A percentile compares a stretch with the other conserved stretches of the same genome.
phyloP scores from a whole-genome alignment of 495 filamentous ascomycete genomes.

The Aspergillus nidulans region DNA sequence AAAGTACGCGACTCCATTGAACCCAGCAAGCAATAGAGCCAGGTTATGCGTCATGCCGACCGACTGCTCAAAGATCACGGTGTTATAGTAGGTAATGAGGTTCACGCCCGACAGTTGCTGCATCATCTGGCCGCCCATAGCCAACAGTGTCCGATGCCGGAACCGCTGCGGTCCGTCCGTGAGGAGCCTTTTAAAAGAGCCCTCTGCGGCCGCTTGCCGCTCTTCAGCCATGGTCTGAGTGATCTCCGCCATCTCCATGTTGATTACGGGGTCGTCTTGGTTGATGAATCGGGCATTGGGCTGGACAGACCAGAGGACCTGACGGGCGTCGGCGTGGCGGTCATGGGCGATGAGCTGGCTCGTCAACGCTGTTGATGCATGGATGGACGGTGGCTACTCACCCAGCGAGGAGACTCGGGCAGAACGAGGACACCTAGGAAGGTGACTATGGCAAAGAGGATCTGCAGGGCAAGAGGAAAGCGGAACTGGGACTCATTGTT shows the following conservation, averaged over 20 bases:
- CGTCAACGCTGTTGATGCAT: background rate
- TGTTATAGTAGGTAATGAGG: slow-evolving; percentile 39
- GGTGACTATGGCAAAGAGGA: slow-evolving; percentile 51
- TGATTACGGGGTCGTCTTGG: slow-evolving; percentile 23
- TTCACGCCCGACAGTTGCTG: slow-evolving; percentile 46
- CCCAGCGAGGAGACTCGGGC: slow-evolving; percentile 51
- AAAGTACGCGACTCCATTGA: slow-evolving; percentile 46
- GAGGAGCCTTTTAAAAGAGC: slow-evolving; percentile 31
- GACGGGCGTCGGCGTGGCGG: slow-evolving; percentile 27
- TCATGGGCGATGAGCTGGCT: slow-evolving; percentile 30
- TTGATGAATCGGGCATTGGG: slow-evolving; percentile 27
- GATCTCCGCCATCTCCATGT: slow-evolving; percentile 27
- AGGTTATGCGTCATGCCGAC: slow-evolving; percentile 37
- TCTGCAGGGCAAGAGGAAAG: slow-evolving; percentile 52
- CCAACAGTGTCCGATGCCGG: slow-evolving; percentile 30
- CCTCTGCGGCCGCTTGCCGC: slow-evolving; percentile 20
- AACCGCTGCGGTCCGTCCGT: slow-evolving; percentile 34
- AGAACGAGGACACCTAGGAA: slow-evolving; percentile 45
- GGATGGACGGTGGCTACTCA: background rate
- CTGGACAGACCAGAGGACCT: slow-evolving; percentile 30
- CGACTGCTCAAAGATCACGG: slow-evolving; percentile 33
- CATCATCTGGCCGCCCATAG: slow-evolving; percentile 41
- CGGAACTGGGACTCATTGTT: slow-evolving; percentile 34
- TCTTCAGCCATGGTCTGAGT: slow-evolving; percentile 28
- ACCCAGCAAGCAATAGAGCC: slow-evolving; percentile 41